Percentiles rank a stretch among this genome's conserved stretches.
Conservation (phyloP, 1,139 yeast species). For the Geotrichum reessii region DNA sequence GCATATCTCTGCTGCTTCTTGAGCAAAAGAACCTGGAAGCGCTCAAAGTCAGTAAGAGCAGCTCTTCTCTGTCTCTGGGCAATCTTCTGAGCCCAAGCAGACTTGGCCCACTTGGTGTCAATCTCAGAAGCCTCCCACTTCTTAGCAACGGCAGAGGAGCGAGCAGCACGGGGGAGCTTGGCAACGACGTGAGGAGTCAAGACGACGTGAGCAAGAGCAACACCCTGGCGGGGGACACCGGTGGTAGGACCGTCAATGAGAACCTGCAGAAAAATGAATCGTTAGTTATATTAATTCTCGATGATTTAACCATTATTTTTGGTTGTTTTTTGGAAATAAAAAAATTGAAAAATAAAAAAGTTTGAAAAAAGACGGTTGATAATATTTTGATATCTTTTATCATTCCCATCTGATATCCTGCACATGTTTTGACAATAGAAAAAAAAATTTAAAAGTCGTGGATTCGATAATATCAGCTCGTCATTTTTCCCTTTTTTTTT, state of each 20-base stretch:
- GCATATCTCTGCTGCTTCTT: conserved; percentile 96
- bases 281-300: background rate
- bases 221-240: conserved; percentile 86
- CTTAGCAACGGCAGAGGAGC: conserved; percentile 79
- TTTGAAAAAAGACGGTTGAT: background rate
- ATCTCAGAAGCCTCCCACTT: conserved; percentile 91
- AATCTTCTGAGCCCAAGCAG: conserved; percentile 97
- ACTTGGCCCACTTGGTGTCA: conserved; percentile 83
- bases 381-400: background rate
- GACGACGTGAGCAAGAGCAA: conserved; percentile 78
- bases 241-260: conserved; percentile 93
- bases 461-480: background rate
- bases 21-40: conserved; percentile 97
- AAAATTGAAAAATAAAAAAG: background rate
- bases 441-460: background rate
- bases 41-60: conserved; percentile 91
- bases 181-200: conserved; percentile 88
- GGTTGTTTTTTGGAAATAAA: too few species aligned
- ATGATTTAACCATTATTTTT: too few species aligned
- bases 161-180: conserved; percentile 89
- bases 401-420: background rate
- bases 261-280: conserved; percentile 42
- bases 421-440: background rate
- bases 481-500: background rate
- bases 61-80: conserved; percentile 92